These are phyloP conservation scores for Henckelia pumila DNA, from an alignment of 257 asterid genomes.

Conservation along the genomic window DNA sequence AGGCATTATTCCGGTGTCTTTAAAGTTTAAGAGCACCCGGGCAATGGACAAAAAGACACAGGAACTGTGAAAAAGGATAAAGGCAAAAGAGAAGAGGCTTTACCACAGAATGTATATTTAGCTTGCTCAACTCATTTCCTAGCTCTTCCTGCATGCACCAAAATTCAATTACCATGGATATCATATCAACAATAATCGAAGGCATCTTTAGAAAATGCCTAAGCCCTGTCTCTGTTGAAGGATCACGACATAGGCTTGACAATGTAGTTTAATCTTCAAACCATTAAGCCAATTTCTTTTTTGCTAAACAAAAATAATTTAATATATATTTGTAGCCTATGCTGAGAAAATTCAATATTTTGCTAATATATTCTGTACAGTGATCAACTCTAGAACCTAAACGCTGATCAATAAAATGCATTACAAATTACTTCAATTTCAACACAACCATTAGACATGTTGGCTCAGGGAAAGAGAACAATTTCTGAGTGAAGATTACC, in stretches of 20 bases:
- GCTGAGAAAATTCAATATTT: too few relatives aligned
- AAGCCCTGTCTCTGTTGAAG: not conserved
- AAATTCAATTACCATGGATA: constrained; percentile 20
- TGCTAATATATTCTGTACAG: too few relatives aligned
- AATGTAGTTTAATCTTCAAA: not conserved
- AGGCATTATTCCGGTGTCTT: not conserved
- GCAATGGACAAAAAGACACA: not conserved
- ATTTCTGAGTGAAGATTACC: constrained; percentile 36
- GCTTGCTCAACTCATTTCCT: constrained; percentile 56
- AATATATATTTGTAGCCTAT: too few relatives aligned
- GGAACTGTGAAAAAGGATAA: constrained; percentile 2
- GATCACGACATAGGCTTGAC: too few relatives aligned
- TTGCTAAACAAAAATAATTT: not conserved
- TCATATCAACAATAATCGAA: constrained; percentile 2
- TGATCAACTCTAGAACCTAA: too few relatives aligned
- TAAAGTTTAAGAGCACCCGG: not conserved
- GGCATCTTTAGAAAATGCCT: constrained; percentile 2
- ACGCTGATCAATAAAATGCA: not conserved
- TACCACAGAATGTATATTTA: constrained; percentile 78
- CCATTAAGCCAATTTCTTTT: too few relatives aligned
- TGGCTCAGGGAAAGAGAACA: not conserved
- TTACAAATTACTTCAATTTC: not conserved
- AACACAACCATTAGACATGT: not conserved
- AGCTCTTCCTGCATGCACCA: constrained; percentile 68
- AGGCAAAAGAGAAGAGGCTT: constrained; percentile 16